Percentiles rank a stretch among this genome's conserved stretches.
These are phyloP conservation scores for Tripidium arundinaceum DNA, from an alignment of 202 grass and related monocot species.

Conservation along the genomic window DNA sequence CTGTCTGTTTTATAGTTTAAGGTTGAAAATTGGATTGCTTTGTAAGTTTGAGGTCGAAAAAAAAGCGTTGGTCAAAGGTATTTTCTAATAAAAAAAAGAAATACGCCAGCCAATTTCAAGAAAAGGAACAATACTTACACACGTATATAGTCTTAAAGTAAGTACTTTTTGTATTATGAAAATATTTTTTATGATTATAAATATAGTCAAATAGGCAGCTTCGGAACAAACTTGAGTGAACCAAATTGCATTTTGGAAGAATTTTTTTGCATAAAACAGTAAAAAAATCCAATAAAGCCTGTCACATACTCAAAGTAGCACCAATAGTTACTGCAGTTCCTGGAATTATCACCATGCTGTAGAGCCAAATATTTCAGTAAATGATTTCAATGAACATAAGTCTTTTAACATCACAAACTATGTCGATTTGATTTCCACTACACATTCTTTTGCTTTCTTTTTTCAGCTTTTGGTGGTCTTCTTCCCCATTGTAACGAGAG, in stretches of 20 bases:
- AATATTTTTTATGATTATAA: not conserved
- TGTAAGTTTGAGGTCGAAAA: not conserved
- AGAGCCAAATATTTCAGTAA: not conserved
- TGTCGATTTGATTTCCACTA: not conserved
- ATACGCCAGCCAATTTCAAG: not conserved
- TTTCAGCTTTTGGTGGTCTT: slow-evolving; percentile 19
- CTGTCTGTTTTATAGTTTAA: not conserved
- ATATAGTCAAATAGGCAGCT: not conserved
- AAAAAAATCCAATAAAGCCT: not conserved
- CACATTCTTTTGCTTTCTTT: not conserved
- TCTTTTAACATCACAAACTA: not conserved
- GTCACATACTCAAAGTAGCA: not conserved
- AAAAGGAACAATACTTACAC: not conserved
- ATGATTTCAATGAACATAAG: not conserved
- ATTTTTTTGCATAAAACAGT: not conserved
- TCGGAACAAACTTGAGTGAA: not conserved
- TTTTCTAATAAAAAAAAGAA: not conserved
- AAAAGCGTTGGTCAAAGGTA: not conserved
- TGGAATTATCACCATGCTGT: not conserved
- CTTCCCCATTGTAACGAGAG: slow-evolving; percentile 21
- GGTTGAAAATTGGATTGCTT: not conserved
- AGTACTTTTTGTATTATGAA: not conserved
- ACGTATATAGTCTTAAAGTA: too few species aligned
- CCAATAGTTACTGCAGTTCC: not conserved
- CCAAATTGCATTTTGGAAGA: not conserved